Percentiles rank a stretch among this genome's conserved stretches.
Conservation (phyloP, 331 rosid genomes). For the Saraca asoca region DNA sequence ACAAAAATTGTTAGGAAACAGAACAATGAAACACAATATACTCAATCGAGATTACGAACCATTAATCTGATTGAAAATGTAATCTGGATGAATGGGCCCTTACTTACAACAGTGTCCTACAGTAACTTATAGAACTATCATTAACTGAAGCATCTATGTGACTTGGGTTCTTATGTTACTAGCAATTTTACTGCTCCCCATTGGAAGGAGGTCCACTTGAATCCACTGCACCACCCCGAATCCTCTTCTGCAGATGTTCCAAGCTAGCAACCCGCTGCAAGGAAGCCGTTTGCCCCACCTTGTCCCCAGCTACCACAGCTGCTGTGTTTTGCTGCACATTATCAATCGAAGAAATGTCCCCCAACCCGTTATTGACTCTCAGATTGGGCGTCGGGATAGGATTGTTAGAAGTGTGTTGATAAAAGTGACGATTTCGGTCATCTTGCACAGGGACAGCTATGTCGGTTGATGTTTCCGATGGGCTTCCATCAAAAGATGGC, state of each 20-base stretch:
- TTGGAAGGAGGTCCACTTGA: slow-evolving; percentile 43
- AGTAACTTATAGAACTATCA: slow-evolving; percentile 15
- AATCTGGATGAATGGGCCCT: slow-evolving; percentile 35
- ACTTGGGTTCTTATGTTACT: background rate
- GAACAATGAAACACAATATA: slow-evolving; percentile 6
- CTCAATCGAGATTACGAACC: slow-evolving; percentile 21
- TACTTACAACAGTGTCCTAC: slow-evolving; percentile 22
- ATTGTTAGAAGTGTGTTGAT: slow-evolving; percentile 46
- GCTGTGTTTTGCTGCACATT: slow-evolving; percentile 46
- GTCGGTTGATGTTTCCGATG: slow-evolving; percentile 77
- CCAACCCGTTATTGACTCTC: slow-evolving; percentile 44
- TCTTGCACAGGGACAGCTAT: slow-evolving; percentile 69
- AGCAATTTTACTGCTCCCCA: slow-evolving; percentile 48
- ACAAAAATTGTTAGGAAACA: background rate
- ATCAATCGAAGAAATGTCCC: slow-evolving; percentile 53
- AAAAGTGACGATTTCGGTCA: slow-evolving; percentile 51
- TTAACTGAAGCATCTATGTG: slow-evolving; percentile 11
- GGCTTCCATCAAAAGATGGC: slow-evolving; percentile 62
- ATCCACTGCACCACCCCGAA: slow-evolving; percentile 48
- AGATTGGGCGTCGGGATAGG: slow-evolving; percentile 44
- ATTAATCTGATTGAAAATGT: slow-evolving; percentile 34
- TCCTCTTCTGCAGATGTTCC: slow-evolving; percentile 93
- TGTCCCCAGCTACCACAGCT: slow-evolving; percentile 47
- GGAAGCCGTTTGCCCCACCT: slow-evolving; percentile 55
- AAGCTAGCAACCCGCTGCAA: slow-evolving; percentile 88